Evolutionary conservation across 176 grass and related monocot genomes (phyloP).

Genomic region (Thinopyrum elongatum): DNA sequence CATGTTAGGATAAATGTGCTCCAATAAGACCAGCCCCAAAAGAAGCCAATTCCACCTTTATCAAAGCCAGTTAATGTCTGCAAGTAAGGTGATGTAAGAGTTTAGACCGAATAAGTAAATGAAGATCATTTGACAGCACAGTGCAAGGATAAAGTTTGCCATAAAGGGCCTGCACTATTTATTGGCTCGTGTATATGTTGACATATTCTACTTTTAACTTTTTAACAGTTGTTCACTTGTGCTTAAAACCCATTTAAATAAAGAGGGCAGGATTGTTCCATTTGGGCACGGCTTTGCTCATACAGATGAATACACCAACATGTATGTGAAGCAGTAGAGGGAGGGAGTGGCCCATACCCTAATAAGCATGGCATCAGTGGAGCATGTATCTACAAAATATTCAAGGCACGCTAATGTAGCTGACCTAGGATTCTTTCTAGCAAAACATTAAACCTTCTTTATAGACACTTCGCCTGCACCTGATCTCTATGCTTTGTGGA

Average conservation of each 20-base stretch:
- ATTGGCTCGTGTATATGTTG: neutral
- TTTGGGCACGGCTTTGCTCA: neutral
- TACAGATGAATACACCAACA: neutral
- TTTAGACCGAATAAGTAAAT: constrained; percentile 17
- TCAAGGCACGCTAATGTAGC: neutral
- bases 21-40: constrained; percentile 99
- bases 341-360: neutral
- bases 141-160: neutral
- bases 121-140: neutral
- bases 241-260: neutral
- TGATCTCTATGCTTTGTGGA: constrained; percentile 3
- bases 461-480: neutral
- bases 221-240: neutral
- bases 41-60: constrained; percentile 88
- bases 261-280: neutral
- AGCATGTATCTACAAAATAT: constrained; percentile 11
- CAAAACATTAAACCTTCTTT: neutral
- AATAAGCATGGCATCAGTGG: neutral
- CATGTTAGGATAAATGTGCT: constrained; percentile 99
- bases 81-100: constrained; percentile 27
- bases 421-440: neutral
- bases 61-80: constrained; percentile 77
- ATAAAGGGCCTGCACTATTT: neutral
- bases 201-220: neutral
- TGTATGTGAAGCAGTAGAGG: neutral